phyloP scores from a whole-genome alignment of 2,329 filamentous ascomycete genomes.

The Pseudohalonectria lignicola region DNA sequence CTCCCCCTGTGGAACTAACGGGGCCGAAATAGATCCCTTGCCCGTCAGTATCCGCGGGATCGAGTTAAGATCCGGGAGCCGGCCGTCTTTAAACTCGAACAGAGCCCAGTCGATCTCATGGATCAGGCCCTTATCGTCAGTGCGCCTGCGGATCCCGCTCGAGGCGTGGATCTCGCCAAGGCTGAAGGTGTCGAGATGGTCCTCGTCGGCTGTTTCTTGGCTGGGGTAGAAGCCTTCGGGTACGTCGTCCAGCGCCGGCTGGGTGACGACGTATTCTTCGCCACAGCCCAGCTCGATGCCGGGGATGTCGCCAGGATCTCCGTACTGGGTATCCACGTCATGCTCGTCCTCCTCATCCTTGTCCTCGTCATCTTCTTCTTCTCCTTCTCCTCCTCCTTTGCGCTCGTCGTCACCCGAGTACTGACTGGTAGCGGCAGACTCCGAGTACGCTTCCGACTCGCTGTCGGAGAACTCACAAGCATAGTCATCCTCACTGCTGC shows the following conservation, averaged over 20 bases:
- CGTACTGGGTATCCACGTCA: conserved; percentile 43
- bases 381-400: conserved; percentile 22
- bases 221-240: conserved; percentile 72
- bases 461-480: conserved; percentile 52
- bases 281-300: conserved; percentile 67
- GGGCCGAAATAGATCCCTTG: conserved; percentile 5
- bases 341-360: conserved; percentile 32
- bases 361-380: conserved; percentile 42
- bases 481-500: conserved; percentile 38
- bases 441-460: conserved; percentile 42
- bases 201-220: conserved; percentile 60
- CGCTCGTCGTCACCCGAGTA: conserved; percentile 27
- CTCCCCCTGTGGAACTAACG: not conserved
- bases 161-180: conserved; percentile 82
- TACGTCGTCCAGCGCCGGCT: conserved; percentile 83
- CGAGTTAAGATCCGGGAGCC: conserved; percentile 61
- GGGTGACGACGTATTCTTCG: conserved; percentile 72
- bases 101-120: conserved; percentile 97
- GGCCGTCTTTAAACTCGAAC: conserved; percentile 64
- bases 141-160: conserved; percentile 73
- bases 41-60: conserved; percentile 36
- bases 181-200: conserved; percentile 71
- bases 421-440: conserved; percentile 41
- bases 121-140: conserved; percentile 55
- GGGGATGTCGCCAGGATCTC: conserved; percentile 63